phyloP scores from a whole-genome alignment of 257 asterid genomes.

The Craterostigma plantagineum region DNA sequence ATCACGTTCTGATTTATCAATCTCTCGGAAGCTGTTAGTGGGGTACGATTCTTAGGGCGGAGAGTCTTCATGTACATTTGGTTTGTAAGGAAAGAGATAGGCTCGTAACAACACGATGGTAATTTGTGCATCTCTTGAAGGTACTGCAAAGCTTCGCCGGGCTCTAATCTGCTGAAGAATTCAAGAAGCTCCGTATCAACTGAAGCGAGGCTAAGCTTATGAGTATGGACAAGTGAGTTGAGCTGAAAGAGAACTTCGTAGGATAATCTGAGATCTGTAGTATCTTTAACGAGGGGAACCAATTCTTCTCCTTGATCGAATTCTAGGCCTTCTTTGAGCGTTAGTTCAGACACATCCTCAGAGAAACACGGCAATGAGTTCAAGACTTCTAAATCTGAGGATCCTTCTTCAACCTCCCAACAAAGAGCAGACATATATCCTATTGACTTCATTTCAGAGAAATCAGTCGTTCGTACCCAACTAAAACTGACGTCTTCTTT shows the following conservation, averaged over 20 bases:
- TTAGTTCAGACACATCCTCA: constrained; percentile 23
- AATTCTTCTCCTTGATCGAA: constrained; percentile 22
- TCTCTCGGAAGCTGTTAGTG: constrained; percentile 18
- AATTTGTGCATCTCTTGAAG: constrained; percentile 63
- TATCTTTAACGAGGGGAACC: constrained; percentile 45
- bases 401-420: constrained; percentile 39
- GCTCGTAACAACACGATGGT: constrained; percentile 48
- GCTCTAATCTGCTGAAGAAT: constrained; percentile 28
- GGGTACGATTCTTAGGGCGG: constrained; percentile 12
- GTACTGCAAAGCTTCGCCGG: constrained; percentile 28
- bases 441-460: constrained; percentile 46
- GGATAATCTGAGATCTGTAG: constrained; percentile 18
- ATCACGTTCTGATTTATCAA: constrained; percentile 36
- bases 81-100: constrained; percentile 28
- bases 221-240: constrained; percentile 65
- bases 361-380: constrained; percentile 33
- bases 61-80: constrained; percentile 14
- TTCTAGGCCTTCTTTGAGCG: constrained; percentile 25
- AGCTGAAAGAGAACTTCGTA: constrained; percentile 87
- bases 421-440: constrained; percentile 65
- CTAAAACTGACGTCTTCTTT: constrained; percentile 53
- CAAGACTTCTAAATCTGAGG: constrained; percentile 19
- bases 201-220: constrained; percentile 58
- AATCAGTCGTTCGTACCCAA: constrained; percentile 90
- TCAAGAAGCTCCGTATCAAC: constrained; percentile 31